Percentiles rank a stretch among this genome's conserved stretches.
These are phyloP conservation scores for Musa schizocarpa DNA, from an alignment of 176 grass and related monocot species.

Conservation along the genomic window DNA sequence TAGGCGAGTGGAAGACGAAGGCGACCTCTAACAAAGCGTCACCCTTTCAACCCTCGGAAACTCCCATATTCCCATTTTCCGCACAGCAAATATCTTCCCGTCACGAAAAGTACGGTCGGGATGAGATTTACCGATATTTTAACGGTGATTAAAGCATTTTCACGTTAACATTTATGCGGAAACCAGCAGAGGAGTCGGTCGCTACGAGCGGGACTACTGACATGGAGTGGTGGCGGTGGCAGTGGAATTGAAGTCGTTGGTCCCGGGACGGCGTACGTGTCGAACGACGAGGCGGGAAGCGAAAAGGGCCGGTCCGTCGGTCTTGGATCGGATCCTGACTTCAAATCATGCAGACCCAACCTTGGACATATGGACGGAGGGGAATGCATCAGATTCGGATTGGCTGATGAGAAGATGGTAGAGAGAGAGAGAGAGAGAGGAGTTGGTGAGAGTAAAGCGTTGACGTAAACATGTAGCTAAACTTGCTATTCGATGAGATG, in stretches of 20 bases:
- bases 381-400: background rate
- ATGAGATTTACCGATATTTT: background rate
- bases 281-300: background rate
- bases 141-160: too few species aligned
- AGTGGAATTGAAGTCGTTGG: conserved; percentile 7
- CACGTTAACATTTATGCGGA: too few species aligned
- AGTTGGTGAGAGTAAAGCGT: too few species aligned
- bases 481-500: too few species aligned
- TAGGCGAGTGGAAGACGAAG: background rate
- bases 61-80: background rate
- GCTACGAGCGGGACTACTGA: background rate
- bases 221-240: background rate
- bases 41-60: background rate
- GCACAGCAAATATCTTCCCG: background rate
- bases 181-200: background rate
- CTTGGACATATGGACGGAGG: background rate
- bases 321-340: background rate
- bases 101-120: too few species aligned
- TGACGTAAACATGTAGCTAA: too few species aligned
- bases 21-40: background rate
- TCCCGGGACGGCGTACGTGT: background rate
- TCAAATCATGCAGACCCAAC: background rate
- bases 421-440: background rate
- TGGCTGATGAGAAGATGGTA: background rate
- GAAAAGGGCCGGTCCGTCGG: too few species aligned